Evolutionary conservation across 2,329 filamentous ascomycete genomes (phyloP).

Genomic region (Rugonectria rugulosa): DNA sequence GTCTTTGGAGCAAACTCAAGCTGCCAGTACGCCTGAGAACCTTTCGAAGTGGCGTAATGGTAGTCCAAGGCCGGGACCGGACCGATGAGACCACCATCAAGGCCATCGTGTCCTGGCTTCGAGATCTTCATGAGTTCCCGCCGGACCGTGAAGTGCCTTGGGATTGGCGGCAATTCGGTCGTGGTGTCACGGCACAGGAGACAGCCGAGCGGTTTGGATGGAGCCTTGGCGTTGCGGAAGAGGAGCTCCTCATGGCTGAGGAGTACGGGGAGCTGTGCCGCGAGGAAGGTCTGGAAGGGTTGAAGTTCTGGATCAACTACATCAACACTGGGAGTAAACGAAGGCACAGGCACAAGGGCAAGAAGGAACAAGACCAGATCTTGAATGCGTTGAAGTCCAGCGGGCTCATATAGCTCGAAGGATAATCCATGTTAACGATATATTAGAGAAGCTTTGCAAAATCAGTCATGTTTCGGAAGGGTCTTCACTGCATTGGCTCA

Average conservation of each 20-base stretch:
- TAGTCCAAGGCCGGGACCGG: conserved; percentile 86
- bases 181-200: conserved; percentile 89
- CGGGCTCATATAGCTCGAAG: conserved; percentile 44
- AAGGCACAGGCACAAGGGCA: conserved; percentile 38
- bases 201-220: conserved; percentile 90
- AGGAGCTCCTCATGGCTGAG: conserved; percentile 97
- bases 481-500: no score
- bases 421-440: neutral
- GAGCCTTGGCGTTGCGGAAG: conserved; percentile 95
- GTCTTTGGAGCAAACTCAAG: conserved; percentile 85
- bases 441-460: conserved; percentile 13
- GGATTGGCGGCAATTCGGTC: conserved; percentile 81
- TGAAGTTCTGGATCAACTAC: conserved; percentile 92
- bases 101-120: conserved; percentile 78
- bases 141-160: conserved; percentile 72
- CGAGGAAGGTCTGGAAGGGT: conserved; percentile 89
- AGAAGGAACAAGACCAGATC: conserved; percentile 51
- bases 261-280: conserved; percentile 87
- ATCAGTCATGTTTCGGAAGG: conserved; percentile 7
- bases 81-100: conserved; percentile 91
- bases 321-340: conserved; percentile 56
- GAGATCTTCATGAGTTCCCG: conserved; percentile 72
- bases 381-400: conserved; percentile 52
- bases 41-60: conserved; percentile 93
- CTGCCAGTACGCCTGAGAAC: conserved; percentile 85